Conservation (phyloP, 169 alveolate species). For the Plasmodium falciparum region DNA sequence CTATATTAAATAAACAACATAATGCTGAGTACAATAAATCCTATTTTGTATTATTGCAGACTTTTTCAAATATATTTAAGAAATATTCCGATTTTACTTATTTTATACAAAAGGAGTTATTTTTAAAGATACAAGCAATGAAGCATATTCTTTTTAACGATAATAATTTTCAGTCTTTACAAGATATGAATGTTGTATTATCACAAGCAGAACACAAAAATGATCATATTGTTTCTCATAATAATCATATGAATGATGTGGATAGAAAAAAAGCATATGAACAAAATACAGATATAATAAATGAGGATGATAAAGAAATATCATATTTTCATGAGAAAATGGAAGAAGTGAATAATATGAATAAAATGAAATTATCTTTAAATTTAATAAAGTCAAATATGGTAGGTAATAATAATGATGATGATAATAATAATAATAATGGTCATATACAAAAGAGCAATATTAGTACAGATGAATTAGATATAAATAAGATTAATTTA, state of each 20-base stretch:
- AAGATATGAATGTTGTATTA: neutral
- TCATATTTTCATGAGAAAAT: neutral
- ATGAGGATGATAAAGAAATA: neutral
- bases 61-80: constrained; percentile 20
- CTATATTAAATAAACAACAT: neutral
- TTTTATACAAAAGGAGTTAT: constrained; percentile 23
- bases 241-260: no score
- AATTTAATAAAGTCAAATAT: neutral
- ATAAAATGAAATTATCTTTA: neutral
- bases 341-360: neutral
- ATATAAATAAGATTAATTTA: neutral
- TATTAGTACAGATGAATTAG: neutral
- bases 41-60: constrained; percentile 9
- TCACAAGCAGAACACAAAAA: no score
- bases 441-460: neutral
- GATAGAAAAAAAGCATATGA: no score
- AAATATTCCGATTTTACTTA: constrained; percentile 18
- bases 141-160: constrained; percentile 21
- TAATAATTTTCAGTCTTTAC: neutral
- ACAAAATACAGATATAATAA: neutral
- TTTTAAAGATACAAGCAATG: constrained; percentile 2
- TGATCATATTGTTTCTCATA: neutral
- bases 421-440: neutral
- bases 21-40: neutral
- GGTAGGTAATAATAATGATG: neutral